Conservation (phyloP, 176 grass and related monocot genomes). For the Juncus effusus region DNA sequence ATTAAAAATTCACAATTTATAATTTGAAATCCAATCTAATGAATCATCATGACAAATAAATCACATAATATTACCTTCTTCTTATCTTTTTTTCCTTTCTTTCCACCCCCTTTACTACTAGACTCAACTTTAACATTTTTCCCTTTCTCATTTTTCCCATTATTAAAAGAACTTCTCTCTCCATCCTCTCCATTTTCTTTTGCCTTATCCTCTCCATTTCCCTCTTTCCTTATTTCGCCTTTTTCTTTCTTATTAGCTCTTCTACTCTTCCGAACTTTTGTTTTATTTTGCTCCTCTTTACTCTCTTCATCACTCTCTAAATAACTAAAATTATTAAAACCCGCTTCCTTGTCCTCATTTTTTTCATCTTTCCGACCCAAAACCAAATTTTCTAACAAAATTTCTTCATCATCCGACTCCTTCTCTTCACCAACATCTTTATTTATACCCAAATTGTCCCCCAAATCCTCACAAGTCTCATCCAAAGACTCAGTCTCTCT, state of each 20-base stretch:
- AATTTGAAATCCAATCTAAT: background rate
- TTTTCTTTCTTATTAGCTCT: conserved; percentile 38
- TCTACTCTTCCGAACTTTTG: conserved; percentile 60
- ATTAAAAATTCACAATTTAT: background rate
- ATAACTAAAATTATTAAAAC: conserved; percentile 35
- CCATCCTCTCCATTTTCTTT: conserved; percentile 34
- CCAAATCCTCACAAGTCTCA: conserved; percentile 57
- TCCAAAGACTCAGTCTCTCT: conserved; percentile 12
- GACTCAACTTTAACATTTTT: background rate
- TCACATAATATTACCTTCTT: conserved; percentile 53
- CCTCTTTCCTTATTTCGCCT: background rate
- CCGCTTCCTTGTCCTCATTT: conserved; percentile 33
- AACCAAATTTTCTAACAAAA: conserved; percentile 63
- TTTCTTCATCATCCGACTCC: conserved; percentile 46
- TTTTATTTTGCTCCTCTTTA: conserved; percentile 31
- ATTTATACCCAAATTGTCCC: conserved; percentile 36
- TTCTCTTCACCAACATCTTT: conserved; percentile 35
- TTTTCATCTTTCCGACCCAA: conserved; percentile 51
- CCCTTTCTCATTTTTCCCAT: background rate
- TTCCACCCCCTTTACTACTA: conserved; percentile 28
- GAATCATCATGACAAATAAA: conserved; percentile 6
- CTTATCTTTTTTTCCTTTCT: conserved; percentile 76
- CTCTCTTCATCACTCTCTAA: conserved; percentile 36
- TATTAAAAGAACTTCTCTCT: conserved; percentile 6
- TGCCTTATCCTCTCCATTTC: conserved; percentile 46